Percentiles rank a stretch among this genome's conserved stretches.
These are phyloP conservation scores for Pugionium dolabratum DNA, from an alignment of 345 rosid species.

Conservation along the genomic window DNA sequence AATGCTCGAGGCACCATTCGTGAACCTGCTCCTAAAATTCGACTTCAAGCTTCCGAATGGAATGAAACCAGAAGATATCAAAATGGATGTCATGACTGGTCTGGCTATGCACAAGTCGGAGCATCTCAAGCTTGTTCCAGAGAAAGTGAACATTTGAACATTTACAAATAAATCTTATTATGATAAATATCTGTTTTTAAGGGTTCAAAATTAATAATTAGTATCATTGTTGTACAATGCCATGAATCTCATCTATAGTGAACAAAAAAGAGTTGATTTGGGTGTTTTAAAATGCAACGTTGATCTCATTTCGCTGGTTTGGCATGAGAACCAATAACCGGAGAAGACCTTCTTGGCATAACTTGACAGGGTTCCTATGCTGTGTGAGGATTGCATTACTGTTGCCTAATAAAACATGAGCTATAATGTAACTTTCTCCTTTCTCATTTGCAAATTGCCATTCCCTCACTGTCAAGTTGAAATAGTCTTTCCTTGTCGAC, in stretches of 20 bases:
- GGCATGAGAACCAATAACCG: conserved; percentile 75
- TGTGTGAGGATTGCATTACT: conserved; percentile 52
- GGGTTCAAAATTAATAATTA: background rate
- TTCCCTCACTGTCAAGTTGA: conserved; percentile 69
- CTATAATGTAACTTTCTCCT: conserved; percentile 63
- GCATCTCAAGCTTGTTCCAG: conserved; percentile 37
- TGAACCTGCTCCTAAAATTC: conserved; percentile 35
- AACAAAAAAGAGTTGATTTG: background rate
- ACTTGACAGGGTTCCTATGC: conserved; percentile 63
- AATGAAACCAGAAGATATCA: conserved; percentile 34
- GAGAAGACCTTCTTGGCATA: conserved; percentile 66
- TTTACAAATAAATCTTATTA: too few species aligned
- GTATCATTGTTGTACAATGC: background rate
- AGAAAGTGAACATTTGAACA: conserved; percentile 3
- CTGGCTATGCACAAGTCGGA: conserved; percentile 37
- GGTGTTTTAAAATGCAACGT: conserved; percentile 21
- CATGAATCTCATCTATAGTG: background rate
- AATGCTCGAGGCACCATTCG: conserved; percentile 39
- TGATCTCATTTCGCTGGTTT: conserved; percentile 39
- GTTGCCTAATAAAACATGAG: conserved; percentile 61
- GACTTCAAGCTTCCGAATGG: conserved; percentile 38
- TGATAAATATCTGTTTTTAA: too few species aligned
- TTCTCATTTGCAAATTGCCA: conserved; percentile 78
- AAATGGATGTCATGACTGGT: conserved; percentile 38
- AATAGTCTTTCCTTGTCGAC: conserved; percentile 76